These are phyloP conservation scores for Torulaspora microellipsoides DNA, from an alignment of 805 yeast species.

Conservation along the genomic window DNA sequence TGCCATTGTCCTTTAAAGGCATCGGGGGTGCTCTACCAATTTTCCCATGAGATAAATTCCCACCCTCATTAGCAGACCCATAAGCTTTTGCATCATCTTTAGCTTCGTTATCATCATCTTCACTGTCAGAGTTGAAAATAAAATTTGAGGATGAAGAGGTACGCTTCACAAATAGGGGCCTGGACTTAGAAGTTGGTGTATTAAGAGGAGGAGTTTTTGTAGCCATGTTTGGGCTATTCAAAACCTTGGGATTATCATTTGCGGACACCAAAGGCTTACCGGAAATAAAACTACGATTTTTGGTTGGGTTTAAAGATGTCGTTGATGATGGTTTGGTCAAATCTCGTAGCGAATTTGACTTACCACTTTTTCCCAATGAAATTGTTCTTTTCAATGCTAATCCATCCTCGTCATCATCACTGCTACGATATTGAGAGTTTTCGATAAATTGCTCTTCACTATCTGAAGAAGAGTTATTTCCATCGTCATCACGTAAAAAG, in stretches of 20 bases:
- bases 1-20: background rate
- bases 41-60: no score
- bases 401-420: constrained; percentile 20
- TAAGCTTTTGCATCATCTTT: no score
- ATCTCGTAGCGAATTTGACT: constrained; percentile 25
- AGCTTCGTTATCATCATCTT: constrained; percentile 16
- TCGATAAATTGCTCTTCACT: constrained; percentile 31
- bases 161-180: constrained; percentile 13
- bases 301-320: constrained; percentile 9
- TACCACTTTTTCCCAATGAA: constrained; percentile 27
- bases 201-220: constrained; percentile 3
- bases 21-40: no score
- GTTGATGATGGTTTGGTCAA: constrained; percentile 14
- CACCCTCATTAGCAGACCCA: no score
- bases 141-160: constrained; percentile 24
- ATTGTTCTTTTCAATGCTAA: constrained; percentile 24
- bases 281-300: constrained; percentile 31
- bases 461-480: constrained; percentile 20
- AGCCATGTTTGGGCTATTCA: background rate
- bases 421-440: constrained; percentile 18
- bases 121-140: constrained; percentile 32
- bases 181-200: constrained; percentile 6
- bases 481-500: constrained; percentile 19
- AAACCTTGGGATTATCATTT: background rate
- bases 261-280: constrained; percentile 22